A percentile compares a stretch with the other conserved stretches of the same genome.
Conservation (phyloP, 257 asterid species). For the Prunella vulgaris region DNA sequence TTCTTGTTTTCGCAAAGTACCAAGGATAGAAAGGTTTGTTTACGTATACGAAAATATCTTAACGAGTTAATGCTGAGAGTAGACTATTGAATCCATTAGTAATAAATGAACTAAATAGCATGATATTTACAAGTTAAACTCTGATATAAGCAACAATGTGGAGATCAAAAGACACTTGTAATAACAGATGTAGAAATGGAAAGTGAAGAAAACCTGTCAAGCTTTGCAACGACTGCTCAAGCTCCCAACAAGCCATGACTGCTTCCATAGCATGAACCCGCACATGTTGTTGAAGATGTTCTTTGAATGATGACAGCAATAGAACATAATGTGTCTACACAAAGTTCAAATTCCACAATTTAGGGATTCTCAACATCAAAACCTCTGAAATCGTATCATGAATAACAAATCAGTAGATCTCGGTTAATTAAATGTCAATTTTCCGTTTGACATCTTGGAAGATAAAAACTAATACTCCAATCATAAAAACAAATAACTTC, state of each 20-base stretch:
- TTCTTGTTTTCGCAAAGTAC: not conserved
- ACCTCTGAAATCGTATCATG: not conserved
- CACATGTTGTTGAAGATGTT: constrained; percentile 95
- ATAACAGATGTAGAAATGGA: too few species aligned
- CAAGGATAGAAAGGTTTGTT: not conserved
- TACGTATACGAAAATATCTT: not conserved
- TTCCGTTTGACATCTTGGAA: not conserved
- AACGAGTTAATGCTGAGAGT: not conserved
- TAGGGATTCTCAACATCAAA: not conserved
- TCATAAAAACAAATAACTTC: too few species aligned
- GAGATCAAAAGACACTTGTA: too few species aligned
- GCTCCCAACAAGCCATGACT: constrained; percentile 99
- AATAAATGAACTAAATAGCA: not conserved
- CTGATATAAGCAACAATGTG: not conserved
- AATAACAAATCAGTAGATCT: not conserved
- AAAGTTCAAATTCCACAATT: constrained; percentile 14
- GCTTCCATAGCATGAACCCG: constrained; percentile 99
- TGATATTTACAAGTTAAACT: not conserved
- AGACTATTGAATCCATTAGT: not conserved
- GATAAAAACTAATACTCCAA: too few species aligned
- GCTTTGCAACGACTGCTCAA: constrained; percentile 96
- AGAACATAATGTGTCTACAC: constrained; percentile 89
- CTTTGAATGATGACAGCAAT: constrained; percentile 91
- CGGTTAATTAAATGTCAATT: not conserved
- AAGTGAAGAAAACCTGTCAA: constrained; percentile 75